Percentiles rank a stretch among this genome's conserved stretches.
phyloP scores from a whole-genome alignment of 78 protist species.

The Dictyostelium brefeldianum region DNA sequence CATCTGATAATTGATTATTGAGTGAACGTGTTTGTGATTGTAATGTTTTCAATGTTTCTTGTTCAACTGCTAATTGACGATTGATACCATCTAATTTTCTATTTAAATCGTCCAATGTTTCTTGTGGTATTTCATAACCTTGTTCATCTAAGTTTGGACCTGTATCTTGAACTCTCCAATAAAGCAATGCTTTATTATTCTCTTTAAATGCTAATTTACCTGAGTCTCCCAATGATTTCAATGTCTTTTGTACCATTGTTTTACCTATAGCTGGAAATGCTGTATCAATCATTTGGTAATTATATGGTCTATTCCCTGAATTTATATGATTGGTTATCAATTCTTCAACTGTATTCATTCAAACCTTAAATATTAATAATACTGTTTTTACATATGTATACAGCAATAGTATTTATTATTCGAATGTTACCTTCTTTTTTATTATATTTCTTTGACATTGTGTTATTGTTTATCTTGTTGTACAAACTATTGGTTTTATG shows the following conservation, averaged over 20 bases:
- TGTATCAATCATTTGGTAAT: constrained; percentile 43
- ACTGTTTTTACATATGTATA: too few species aligned
- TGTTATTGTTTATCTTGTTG: too few species aligned
- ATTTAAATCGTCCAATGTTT: constrained; percentile 18
- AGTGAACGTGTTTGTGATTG: not conserved
- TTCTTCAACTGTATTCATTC: not conserved
- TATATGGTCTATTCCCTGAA: constrained; percentile 44
- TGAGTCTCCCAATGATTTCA: constrained; percentile 48
- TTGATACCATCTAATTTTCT: not conserved
- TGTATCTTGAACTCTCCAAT: constrained; percentile 39
- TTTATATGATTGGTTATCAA: constrained; percentile 6
- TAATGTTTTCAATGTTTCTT: not conserved
- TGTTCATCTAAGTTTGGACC: constrained; percentile 29
- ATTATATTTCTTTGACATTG: too few species aligned
- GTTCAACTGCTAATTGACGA: not conserved
- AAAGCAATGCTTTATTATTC: constrained; percentile 24
- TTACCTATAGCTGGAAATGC: constrained; percentile 42
- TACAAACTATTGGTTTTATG: too few species aligned
- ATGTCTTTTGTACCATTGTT: constrained; percentile 12
- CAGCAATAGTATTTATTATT: too few species aligned
- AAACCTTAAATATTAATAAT: too few species aligned
- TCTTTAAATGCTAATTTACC: constrained; percentile 40
- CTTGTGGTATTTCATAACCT: constrained; percentile 12
- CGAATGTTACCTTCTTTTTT: too few species aligned
- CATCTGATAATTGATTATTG: constrained; percentile 13